Evolutionary conservation across 2,329 filamentous ascomycete species (phyloP).

Genomic region (Thermomyces lanuginosus): DNA sequence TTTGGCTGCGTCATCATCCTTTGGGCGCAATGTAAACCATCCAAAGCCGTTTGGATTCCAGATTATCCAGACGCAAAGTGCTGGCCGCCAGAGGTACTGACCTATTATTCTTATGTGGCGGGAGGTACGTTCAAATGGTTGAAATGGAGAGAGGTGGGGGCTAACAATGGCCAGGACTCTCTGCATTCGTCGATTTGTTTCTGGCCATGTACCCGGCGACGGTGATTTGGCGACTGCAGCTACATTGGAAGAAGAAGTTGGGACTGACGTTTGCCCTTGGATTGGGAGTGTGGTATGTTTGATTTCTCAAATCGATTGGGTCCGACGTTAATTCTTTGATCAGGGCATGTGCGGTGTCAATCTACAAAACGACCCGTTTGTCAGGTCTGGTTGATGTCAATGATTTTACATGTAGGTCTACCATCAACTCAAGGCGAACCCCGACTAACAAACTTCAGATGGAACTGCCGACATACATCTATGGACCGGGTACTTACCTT

Average conservation of each 20-base stretch:
- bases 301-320: background rate
- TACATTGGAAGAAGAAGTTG: constrained; percentile 16
- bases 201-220: constrained; percentile 19
- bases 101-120: constrained; percentile 26
- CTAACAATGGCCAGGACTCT: constrained; percentile 10
- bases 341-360: constrained; percentile 18
- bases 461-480: constrained; percentile 4
- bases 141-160: background rate
- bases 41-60: constrained; percentile 23
- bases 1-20: constrained; percentile 25
- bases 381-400: constrained; percentile 11
- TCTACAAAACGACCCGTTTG: constrained; percentile 18
- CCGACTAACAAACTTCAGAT: constrained; percentile 4
- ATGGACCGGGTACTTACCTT: constrained; percentile 3
- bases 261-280: constrained; percentile 14
- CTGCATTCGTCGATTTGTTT: constrained; percentile 18
- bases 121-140: constrained; percentile 17
- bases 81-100: constrained; percentile 20
- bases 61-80: constrained; percentile 19
- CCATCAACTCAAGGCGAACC: background rate
- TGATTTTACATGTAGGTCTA: constrained; percentile 6
- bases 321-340: constrained; percentile 1
- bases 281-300: constrained; percentile 16
- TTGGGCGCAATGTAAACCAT: constrained; percentile 29
- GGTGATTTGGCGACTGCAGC: constrained; percentile 17